phyloP scores from a whole-genome alignment of 306 rosid species.

The Hylodesmum podocarpum region DNA sequence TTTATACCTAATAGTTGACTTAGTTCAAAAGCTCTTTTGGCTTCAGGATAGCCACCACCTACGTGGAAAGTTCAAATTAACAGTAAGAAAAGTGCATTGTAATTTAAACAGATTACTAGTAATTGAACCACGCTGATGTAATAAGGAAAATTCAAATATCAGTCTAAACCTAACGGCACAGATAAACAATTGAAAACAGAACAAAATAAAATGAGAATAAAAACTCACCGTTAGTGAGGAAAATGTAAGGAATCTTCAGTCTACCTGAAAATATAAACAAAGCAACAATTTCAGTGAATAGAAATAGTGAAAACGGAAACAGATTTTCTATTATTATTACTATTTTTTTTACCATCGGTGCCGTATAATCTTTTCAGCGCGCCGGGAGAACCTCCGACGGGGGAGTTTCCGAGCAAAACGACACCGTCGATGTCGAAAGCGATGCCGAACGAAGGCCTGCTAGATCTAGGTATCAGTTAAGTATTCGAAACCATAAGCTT shows the following conservation, averaged over 20 bases:
- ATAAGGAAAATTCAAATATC: not conserved
- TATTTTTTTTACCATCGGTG: conserved; percentile 43
- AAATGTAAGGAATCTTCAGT: conserved; percentile 64
- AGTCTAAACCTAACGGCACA: not conserved
- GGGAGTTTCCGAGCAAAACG: conserved; percentile 64
- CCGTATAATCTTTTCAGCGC: conserved; percentile 63
- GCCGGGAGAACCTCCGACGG: conserved; percentile 79
- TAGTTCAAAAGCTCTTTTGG: conserved; percentile 76
- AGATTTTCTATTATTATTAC: not conserved
- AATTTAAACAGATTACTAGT: not conserved
- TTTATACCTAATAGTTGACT: conserved; percentile 65
- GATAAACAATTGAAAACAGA: not conserved
- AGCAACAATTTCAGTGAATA: not conserved
- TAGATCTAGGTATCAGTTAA: conserved; percentile 22
- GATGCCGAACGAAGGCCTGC: conserved; percentile 65
- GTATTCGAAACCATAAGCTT: not conserved
- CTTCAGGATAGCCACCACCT: conserved; percentile 94
- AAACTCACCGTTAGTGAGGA: conserved; percentile 80
- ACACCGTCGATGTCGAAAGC: conserved; percentile 98
- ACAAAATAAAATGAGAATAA: conserved; percentile 3
- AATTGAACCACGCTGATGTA: not conserved
- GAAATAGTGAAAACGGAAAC: not conserved
- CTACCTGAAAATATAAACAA: conserved; percentile 52
- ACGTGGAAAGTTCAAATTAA: not conserved
- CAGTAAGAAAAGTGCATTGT: not conserved